Conservation (phyloP, 306 rosid species). For the Fragaria iinumae region DNA sequence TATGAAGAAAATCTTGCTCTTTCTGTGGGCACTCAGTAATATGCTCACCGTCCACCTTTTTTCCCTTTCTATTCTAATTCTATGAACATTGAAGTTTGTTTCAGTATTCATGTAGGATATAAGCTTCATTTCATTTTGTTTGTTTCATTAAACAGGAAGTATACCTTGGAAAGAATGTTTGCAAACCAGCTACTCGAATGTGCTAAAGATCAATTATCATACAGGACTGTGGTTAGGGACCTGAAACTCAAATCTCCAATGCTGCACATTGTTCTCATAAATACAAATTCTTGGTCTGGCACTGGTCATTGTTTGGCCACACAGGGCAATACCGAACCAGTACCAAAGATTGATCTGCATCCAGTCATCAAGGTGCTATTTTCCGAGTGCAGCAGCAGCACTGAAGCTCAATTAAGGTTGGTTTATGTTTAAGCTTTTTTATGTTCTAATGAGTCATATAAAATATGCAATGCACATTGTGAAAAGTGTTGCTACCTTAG, state of each 20-base stretch:
- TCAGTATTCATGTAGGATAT: background rate
- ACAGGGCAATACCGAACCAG: slow-evolving; percentile 31
- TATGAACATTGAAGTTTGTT: slow-evolving; percentile 10
- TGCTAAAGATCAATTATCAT: slow-evolving; percentile 78
- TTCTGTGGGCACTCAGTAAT: background rate
- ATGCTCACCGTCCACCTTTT: background rate
- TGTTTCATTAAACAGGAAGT: slow-evolving; percentile 46
- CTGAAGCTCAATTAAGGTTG: slow-evolving; percentile 67
- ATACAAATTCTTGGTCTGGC: slow-evolving; percentile 72
- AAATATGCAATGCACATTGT: background rate
- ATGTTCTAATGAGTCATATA: background rate
- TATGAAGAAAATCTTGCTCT: background rate
- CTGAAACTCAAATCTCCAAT: slow-evolving; percentile 54
- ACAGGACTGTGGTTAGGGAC: slow-evolving; percentile 76
- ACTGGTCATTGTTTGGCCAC: slow-evolving; percentile 48
- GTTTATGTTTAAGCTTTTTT: slow-evolving; percentile 19
- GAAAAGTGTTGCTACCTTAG: background rate
- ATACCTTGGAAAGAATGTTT: slow-evolving; percentile 75
- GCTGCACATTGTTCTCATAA: slow-evolving; percentile 68
- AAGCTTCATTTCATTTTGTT: slow-evolving; percentile 15
- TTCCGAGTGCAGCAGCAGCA: slow-evolving; percentile 43
- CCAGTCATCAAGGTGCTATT: slow-evolving; percentile 74
- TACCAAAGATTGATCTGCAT: slow-evolving; percentile 47
- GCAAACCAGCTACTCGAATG: slow-evolving; percentile 66
- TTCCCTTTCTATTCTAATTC: background rate